These are phyloP conservation scores for Nicotiana rustica DNA, from an alignment of 305 asterid species.

Conservation along the genomic window DNA sequence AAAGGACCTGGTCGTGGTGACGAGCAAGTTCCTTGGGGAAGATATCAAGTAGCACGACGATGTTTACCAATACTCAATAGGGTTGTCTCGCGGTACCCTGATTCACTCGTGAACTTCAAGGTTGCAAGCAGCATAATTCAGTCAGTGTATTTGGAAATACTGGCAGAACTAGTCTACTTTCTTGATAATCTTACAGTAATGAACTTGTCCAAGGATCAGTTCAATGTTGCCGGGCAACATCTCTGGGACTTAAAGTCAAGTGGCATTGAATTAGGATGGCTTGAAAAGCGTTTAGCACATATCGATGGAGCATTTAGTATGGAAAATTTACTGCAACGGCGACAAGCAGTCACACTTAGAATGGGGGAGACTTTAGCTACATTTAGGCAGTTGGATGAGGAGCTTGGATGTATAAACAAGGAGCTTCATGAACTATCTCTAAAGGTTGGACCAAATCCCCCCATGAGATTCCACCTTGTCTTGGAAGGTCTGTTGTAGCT, in stretches of 20 bases:
- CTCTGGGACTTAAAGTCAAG: slow-evolving; percentile 36
- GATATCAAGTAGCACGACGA: slow-evolving; percentile 36
- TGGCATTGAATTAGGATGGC: slow-evolving; percentile 38
- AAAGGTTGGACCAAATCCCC: not conserved
- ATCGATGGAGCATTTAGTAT: slow-evolving; percentile 30
- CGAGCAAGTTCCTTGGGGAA: slow-evolving; percentile 35
- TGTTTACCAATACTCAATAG: slow-evolving; percentile 35
- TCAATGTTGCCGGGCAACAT: slow-evolving; percentile 19
- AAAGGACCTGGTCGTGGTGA: slow-evolving; percentile 37
- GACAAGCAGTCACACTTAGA: slow-evolving; percentile 24
- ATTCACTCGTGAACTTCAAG: slow-evolving; percentile 32
- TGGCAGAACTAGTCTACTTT: slow-evolving; percentile 34
- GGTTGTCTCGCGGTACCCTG: slow-evolving; percentile 33
- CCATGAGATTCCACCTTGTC: not conserved
- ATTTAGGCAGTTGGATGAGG: slow-evolving; percentile 1
- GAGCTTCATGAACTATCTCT: slow-evolving; percentile 27
- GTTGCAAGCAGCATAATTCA: not conserved
- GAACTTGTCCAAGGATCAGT: slow-evolving; percentile 32
- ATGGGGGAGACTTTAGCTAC: slow-evolving; percentile 14
- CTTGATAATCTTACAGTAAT: slow-evolving; percentile 29
- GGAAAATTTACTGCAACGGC: slow-evolving; percentile 7
- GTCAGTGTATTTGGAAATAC: slow-evolving; percentile 24
- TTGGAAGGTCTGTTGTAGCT: slow-evolving; percentile 29
- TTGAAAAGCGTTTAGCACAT: slow-evolving; percentile 32
- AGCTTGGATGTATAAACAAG: slow-evolving; percentile 15